Conservation (phyloP, 2,329 filamentous ascomycete species). For the Phaeosphaeriaceae sp. region DNA sequence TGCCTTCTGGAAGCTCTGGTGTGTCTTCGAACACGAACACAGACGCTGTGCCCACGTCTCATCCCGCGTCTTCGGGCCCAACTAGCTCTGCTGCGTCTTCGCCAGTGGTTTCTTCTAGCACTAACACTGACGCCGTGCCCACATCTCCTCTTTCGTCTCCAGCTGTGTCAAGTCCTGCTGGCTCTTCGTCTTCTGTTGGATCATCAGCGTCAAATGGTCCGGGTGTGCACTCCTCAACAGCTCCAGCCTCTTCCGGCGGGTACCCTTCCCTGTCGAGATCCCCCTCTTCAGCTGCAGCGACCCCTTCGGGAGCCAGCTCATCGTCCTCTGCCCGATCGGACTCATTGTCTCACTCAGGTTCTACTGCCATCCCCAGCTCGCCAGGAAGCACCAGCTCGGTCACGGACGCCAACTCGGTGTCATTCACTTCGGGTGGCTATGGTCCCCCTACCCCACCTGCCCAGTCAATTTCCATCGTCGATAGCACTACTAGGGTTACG, state of each 20-base stretch:
- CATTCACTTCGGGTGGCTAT: constrained; percentile 16
- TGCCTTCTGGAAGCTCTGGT: constrained; percentile 1
- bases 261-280: not conserved
- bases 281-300: not conserved
- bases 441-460: constrained; percentile 11
- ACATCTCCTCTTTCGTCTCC: not conserved
- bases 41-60: not conserved
- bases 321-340: constrained; percentile 5
- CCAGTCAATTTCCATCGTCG: constrained; percentile 13
- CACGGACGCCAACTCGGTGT: constrained; percentile 6
- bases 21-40: not conserved
- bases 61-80: not conserved
- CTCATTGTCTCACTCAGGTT: not conserved
- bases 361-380: not conserved
- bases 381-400: not conserved
- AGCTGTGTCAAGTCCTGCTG: not conserved
- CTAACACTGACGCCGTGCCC: not conserved
- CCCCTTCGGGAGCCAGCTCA: constrained; percentile 3
- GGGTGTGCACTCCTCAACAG: not conserved
- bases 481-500: constrained; percentile 33
- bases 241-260: not conserved
- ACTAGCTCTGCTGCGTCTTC: not conserved
- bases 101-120: not conserved
- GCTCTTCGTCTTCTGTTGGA: not conserved
- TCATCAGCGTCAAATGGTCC: not conserved